phyloP scores from a whole-genome alignment of 495 filamentous ascomycete species.

The Xylaria flabelliformis region DNA sequence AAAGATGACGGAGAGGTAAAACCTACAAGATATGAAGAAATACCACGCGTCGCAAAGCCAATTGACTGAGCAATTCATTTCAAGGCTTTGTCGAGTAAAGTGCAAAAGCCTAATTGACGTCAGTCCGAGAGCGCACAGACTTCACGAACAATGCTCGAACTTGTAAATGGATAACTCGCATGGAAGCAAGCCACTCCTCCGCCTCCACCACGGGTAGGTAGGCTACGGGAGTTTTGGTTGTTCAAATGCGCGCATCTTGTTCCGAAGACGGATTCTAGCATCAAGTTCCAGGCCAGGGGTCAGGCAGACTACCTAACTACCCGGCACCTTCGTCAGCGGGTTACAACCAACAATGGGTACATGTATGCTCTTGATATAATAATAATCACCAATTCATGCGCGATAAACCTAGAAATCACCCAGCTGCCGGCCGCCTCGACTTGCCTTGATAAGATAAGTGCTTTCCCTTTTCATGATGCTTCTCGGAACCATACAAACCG shows the following conservation, averaged over 20 bases:
- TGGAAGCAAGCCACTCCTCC: conserved; percentile 1
- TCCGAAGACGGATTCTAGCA: conserved; percentile 22
- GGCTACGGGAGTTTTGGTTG: conserved; percentile 1
- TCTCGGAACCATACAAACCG: conserved; percentile 10
- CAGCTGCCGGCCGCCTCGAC: conserved; percentile 25
- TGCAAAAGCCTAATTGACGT: conserved; percentile 10
- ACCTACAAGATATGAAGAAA: background rate
- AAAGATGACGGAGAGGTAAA: background rate
- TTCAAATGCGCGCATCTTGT: conserved; percentile 18
- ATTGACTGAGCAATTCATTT: background rate
- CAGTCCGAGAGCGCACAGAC: conserved; percentile 19
- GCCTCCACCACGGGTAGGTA: background rate
- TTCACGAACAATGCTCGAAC: background rate
- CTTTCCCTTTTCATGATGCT: conserved; percentile 21
- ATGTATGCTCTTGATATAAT: background rate
- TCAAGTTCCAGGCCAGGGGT: conserved; percentile 12
- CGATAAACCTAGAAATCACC: conserved; percentile 6
- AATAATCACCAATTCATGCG: conserved; percentile 2
- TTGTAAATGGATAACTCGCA: background rate
- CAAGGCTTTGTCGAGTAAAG: background rate
- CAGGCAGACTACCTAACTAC: background rate
- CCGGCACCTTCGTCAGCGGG: conserved; percentile 2
- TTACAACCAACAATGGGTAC: background rate
- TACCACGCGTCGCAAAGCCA: background rate
- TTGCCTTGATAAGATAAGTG: conserved; percentile 20